A percentile compares a stretch with the other conserved stretches of the same genome.
These are phyloP conservation scores for Salisapilia sapeloensis DNA, from an alignment of 352 stramenopile genomes.

Conservation along the genomic window DNA sequence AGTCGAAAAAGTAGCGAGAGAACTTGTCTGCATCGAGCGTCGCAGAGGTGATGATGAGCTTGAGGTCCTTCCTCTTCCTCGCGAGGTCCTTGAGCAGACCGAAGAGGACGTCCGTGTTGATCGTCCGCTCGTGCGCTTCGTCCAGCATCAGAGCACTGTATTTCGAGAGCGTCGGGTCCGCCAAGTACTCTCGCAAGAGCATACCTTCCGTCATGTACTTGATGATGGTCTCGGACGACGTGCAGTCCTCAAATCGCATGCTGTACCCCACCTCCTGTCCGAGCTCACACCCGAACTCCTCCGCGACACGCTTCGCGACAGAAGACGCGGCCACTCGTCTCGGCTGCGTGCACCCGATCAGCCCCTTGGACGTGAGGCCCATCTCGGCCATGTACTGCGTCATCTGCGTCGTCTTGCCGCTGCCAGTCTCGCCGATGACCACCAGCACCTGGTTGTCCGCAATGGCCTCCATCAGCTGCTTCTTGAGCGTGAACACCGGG, in stretches of 20 bases:
- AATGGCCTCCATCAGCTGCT: slow-evolving; percentile 90
- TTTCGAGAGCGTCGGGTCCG: slow-evolving; percentile 90
- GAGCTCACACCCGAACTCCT: slow-evolving; percentile 91
- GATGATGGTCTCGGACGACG: slow-evolving; percentile 89
- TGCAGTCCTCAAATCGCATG: slow-evolving; percentile 83
- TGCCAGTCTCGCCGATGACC: slow-evolving; percentile 98
- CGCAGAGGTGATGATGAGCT: slow-evolving; percentile 86
- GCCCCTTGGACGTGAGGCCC: slow-evolving; percentile 89
- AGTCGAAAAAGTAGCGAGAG: slow-evolving; percentile 94
- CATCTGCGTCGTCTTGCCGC: slow-evolving; percentile 98
- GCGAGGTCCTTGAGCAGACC: slow-evolving; percentile 85
- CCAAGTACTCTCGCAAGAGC: slow-evolving; percentile 97
- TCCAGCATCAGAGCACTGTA: slow-evolving; percentile 95
- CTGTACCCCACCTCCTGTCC: slow-evolving; percentile 88
- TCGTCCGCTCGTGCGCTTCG: slow-evolving; percentile 96
- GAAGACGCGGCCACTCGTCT: slow-evolving; percentile 95
- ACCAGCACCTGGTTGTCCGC: slow-evolving; percentile 92
- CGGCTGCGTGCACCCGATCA: slow-evolving; percentile 97
- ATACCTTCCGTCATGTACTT: slow-evolving; percentile 99
- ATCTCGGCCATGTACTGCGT: slow-evolving; percentile 99
- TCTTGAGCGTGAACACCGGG: slow-evolving; percentile 95
- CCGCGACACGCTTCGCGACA: slow-evolving; percentile 92
- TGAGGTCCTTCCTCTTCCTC: slow-evolving; percentile 73
- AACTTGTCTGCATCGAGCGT: slow-evolving; percentile 98
- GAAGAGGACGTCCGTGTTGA: slow-evolving; percentile 99